Conservation (phyloP, 2,329 filamentous ascomycete species). For the Aspergillaceae sp. region DNA sequence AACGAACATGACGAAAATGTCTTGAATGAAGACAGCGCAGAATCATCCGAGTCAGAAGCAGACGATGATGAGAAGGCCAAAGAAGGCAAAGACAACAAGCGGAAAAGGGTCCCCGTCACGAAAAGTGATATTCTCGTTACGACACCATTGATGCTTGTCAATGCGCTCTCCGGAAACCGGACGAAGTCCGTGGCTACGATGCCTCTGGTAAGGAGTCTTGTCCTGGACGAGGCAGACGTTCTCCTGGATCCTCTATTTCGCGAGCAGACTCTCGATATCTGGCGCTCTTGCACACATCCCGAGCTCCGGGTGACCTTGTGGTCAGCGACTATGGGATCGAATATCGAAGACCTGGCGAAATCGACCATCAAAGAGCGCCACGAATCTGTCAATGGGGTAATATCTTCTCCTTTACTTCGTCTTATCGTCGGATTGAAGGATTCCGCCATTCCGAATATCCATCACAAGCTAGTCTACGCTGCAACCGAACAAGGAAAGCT, state of each 20-base stretch:
- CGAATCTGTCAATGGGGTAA: conserved; percentile 11
- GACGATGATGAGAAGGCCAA: conserved; percentile 17
- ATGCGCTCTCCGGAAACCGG: conserved; percentile 52
- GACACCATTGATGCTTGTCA: conserved; percentile 69
- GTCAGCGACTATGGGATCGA: conserved; percentile 96
- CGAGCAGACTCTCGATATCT: conserved; percentile 77
- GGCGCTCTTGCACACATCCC: conserved; percentile 65
- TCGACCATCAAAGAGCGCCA: conserved; percentile 55
- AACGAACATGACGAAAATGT: conserved; percentile 29
- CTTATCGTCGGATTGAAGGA: conserved; percentile 96
- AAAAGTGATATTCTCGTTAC: conserved; percentile 74
- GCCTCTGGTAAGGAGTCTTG: conserved; percentile 61
- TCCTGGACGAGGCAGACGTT: conserved; percentile 92
- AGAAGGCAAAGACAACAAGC: conserved; percentile 20
- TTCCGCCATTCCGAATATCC: conserved; percentile 84
- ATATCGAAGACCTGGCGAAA: conserved; percentile 69
- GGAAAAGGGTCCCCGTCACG: conserved; percentile 43
- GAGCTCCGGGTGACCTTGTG: conserved; percentile 72
- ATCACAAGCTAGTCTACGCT: conserved; percentile 81
- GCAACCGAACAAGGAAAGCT: conserved; percentile 92
- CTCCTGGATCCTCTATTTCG: conserved; percentile 85
- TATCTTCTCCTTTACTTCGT: conserved; percentile 54
- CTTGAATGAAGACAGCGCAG: conserved; percentile 32
- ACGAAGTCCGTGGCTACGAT: conserved; percentile 44
- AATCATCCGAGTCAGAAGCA: conserved; percentile 31